Evolutionary conservation across 1,139 yeast genomes (phyloP).

Genomic region (Blastobotrys niveus): DNA sequence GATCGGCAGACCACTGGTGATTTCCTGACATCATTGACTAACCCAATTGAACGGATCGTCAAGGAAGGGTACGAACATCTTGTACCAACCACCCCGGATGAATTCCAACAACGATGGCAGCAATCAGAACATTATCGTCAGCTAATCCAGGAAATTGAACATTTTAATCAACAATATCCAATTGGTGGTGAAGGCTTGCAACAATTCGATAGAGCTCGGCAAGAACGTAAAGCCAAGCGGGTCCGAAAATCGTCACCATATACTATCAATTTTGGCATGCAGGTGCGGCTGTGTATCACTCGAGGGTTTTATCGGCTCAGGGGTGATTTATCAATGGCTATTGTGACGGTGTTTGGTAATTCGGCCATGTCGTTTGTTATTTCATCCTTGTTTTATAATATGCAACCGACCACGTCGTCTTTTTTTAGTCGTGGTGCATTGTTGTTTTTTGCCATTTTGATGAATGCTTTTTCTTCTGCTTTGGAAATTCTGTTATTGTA

Average conservation of each 20-base stretch:
- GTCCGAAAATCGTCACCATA: constrained; percentile 53
- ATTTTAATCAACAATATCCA: constrained; percentile 28
- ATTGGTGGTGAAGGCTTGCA: constrained; percentile 26
- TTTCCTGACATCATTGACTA: constrained; percentile 70
- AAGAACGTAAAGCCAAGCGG: constrained; percentile 48
- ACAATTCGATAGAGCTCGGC: constrained; percentile 46
- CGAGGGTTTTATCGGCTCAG: constrained; percentile 59
- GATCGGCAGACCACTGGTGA: constrained; percentile 80
- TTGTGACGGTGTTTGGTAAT: constrained; percentile 57
- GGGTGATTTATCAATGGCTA: constrained; percentile 63
- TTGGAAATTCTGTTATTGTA: constrained; percentile 64
- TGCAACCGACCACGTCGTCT: constrained; percentile 44
- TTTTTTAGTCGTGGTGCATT: constrained; percentile 67
- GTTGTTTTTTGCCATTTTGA: constrained; percentile 69
- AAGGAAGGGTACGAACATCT: constrained; percentile 51
- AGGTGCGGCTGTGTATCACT: constrained; percentile 51
- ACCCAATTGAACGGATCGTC: constrained; percentile 60
- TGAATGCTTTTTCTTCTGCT: constrained; percentile 69
- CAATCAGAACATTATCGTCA: constrained; percentile 47
- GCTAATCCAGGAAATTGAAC: constrained; percentile 41
- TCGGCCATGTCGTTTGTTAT: constrained; percentile 67
- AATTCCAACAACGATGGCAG: constrained; percentile 62
- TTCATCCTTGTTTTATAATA: constrained; percentile 69
- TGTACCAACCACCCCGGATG: constrained; percentile 65
- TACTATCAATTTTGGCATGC: constrained; percentile 60